Conservation (phyloP, 768 basidiomycete species). For the Tremella mesenterica region DNA sequence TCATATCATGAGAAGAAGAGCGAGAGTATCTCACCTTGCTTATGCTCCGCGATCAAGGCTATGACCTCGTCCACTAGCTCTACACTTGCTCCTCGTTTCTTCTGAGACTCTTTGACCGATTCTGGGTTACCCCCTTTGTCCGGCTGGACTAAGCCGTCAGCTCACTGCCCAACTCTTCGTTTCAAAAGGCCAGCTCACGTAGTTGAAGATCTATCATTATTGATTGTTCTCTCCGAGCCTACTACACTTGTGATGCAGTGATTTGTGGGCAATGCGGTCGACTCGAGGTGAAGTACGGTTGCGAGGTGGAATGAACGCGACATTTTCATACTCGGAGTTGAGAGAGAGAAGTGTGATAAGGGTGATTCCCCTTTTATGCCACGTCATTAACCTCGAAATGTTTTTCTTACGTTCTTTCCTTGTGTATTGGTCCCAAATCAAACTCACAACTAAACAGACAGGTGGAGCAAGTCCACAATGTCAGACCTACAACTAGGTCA, state of each 20-base stretch:
- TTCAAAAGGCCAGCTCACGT: neutral
- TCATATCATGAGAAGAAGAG: too few relatives aligned
- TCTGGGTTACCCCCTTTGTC: slow-evolving; percentile 75
- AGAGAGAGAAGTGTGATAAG: too few relatives aligned
- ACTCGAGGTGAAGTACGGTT: too few relatives aligned
- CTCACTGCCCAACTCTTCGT: neutral
- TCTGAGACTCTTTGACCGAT: slow-evolving; percentile 82
- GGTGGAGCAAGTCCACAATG: slow-evolving; percentile 17
- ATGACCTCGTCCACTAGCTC: slow-evolving; percentile 92
- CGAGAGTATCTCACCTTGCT: slow-evolving; percentile 69
- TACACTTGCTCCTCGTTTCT: slow-evolving; percentile 76
- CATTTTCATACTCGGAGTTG: too few relatives aligned
- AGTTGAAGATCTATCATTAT: slow-evolving; percentile 7
- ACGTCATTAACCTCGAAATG: too few relatives aligned
- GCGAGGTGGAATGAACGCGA: too few relatives aligned
- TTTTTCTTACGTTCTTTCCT: too few relatives aligned
- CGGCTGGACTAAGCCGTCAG: slow-evolving; percentile 30
- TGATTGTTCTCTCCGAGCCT: neutral
- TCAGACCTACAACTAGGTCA: neutral
- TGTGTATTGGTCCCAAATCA: too few relatives aligned
- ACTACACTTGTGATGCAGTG: too few relatives aligned
- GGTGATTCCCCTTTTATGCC: too few relatives aligned
- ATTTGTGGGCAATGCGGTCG: too few relatives aligned
- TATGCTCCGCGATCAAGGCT: slow-evolving; percentile 85
- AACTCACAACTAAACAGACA: too few relatives aligned